Percentiles rank a stretch among this genome's conserved stretches.
phyloP scores from a whole-genome alignment of 148 eudicot genomes.

The Fallopia convolvulus region DNA sequence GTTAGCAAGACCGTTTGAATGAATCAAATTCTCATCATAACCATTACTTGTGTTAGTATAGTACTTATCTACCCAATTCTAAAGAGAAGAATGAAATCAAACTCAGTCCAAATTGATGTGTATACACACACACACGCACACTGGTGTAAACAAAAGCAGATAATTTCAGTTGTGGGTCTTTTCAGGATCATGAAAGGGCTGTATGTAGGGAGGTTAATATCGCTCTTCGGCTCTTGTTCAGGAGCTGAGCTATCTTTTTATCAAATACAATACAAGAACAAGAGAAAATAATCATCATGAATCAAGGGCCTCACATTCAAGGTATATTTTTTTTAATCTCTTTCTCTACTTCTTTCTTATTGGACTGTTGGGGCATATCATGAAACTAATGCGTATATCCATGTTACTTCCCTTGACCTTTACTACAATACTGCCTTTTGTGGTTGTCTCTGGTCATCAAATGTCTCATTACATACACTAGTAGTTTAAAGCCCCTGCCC shows the following conservation, averaged over 20 bases:
- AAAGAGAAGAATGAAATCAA: neutral
- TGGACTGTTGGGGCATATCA: neutral
- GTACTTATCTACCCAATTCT: neutral
- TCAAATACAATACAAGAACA: conserved; percentile 49
- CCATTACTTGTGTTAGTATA: too few relatives aligned
- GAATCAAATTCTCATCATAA: too few relatives aligned
- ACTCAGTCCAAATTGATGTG: too few relatives aligned
- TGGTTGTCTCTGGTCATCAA: too few relatives aligned
- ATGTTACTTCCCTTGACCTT: neutral
- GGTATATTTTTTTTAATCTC: conserved; percentile 21
- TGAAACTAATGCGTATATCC: neutral
- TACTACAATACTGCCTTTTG: neutral
- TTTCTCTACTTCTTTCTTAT: neutral
- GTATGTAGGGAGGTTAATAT: neutral
- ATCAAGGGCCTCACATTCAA: conserved; percentile 37
- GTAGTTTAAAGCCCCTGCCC: too few relatives aligned
- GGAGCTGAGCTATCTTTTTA: conserved; percentile 35
- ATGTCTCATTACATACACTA: too few relatives aligned
- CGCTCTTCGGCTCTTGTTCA: conserved; percentile 12
- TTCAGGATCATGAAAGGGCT: neutral
- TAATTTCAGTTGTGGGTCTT: neutral
- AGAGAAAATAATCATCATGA: conserved; percentile 45
- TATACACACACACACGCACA: neutral
- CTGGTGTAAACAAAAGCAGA: neutral
- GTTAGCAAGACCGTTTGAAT: too few relatives aligned